Evolutionary conservation across 148 eudicot genomes (phyloP).

Genomic region (Rhododendron kiyosumense): DNA sequence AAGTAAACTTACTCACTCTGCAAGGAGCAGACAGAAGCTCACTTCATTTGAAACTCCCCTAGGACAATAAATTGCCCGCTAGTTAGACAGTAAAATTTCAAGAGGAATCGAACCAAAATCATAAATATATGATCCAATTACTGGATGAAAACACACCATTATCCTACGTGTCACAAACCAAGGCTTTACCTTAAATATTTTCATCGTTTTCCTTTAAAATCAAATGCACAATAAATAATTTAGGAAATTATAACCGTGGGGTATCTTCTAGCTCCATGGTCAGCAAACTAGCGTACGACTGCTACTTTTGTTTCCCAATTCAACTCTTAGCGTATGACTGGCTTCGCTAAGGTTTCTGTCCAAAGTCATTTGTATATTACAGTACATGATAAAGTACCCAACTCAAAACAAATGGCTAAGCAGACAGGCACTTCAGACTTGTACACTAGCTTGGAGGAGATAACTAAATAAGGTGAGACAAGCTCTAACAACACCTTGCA

Average conservation of each 20-base stretch:
- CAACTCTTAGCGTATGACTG: background rate
- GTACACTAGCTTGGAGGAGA: background rate
- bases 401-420: background rate
- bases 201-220: background rate
- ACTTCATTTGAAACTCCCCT: background rate
- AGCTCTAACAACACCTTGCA: background rate
- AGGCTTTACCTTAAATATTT: background rate
- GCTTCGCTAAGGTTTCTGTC: background rate
- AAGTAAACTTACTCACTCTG: background rate
- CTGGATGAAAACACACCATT: background rate
- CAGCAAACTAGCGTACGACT: background rate
- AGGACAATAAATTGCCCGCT: background rate
- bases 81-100: background rate
- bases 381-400: background rate
- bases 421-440: background rate
- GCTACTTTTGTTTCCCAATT: too few species aligned
- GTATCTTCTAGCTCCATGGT: background rate
- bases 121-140: background rate
- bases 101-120: background rate
- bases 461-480: background rate
- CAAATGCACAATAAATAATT: background rate
- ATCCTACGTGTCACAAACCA: background rate
- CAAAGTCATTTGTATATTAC: background rate
- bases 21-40: background rate
- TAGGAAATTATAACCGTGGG: background rate